A percentile compares a stretch with the other conserved stretches of the same genome.
These are phyloP conservation scores for Aspergillus avenaceus DNA, from an alignment of 495 filamentous ascomycete species.

Conservation along the genomic window DNA sequence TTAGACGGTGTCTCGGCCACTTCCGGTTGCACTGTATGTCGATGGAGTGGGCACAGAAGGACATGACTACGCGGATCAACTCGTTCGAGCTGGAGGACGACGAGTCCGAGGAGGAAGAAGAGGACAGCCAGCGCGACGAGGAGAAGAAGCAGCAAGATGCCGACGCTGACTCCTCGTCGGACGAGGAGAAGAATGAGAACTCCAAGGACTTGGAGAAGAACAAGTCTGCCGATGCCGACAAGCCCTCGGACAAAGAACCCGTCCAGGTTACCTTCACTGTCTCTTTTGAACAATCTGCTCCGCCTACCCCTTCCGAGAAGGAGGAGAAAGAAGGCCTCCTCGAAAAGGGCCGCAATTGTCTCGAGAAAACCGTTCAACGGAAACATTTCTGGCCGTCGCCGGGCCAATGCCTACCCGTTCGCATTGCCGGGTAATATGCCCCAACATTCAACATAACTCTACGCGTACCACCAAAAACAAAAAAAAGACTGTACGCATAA, in stretches of 20 bases:
- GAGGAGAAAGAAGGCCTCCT: constrained; percentile 16
- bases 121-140: constrained; percentile 4
- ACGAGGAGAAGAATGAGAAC: background rate
- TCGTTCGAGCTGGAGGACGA: constrained; percentile 39
- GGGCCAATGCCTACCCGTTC: constrained; percentile 19
- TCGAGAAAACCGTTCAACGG: constrained; percentile 17
- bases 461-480: background rate
- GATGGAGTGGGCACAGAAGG: constrained; percentile 38
- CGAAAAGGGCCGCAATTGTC: constrained; percentile 19
- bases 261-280: constrained; percentile 15
- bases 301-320: background rate
- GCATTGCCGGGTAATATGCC: constrained; percentile 11
- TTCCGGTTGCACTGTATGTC: constrained; percentile 38
- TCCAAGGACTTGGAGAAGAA: background rate
- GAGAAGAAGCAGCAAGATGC: background rate
- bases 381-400: constrained; percentile 19
- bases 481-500: too few species aligned
- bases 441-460: constrained; percentile 8
- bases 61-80: constrained; percentile 40
- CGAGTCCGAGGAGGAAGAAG: constrained; percentile 32
- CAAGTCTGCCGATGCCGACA: background rate
- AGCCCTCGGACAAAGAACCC: background rate
- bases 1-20: constrained; percentile 40
- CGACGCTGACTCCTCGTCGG: background rate
- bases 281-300: background rate